These are phyloP conservation scores for Cryomyces minteri DNA, from an alignment of 495 filamentous ascomycete species.

Conservation along the genomic window DNA sequence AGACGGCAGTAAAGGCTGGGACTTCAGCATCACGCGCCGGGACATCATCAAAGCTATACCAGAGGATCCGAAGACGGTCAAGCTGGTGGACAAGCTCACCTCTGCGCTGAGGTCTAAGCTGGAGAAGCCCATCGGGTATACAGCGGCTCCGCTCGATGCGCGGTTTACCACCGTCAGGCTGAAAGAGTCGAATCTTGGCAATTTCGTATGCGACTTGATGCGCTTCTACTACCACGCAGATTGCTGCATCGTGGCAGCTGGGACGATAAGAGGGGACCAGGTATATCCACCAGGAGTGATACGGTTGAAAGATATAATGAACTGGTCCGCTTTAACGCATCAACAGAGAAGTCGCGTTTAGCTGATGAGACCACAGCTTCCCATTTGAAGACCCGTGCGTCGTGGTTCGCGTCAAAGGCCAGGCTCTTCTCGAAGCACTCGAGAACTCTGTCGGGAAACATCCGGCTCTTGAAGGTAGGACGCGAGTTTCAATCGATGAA, in stretches of 20 bases:
- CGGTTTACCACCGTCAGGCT: slow-evolving; percentile 67
- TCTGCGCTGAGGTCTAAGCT: slow-evolving; percentile 52
- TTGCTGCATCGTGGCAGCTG: slow-evolving; percentile 67
- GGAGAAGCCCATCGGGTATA: slow-evolving; percentile 70
- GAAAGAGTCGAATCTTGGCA: slow-evolving; percentile 66
- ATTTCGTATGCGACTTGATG: slow-evolving; percentile 86
- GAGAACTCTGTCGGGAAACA: slow-evolving; percentile 68
- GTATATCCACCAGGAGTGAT: slow-evolving; percentile 69
- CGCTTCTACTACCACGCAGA: slow-evolving; percentile 62
- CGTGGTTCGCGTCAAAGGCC: slow-evolving; percentile 47
- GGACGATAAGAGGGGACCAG: slow-evolving; percentile 81
- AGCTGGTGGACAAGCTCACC: slow-evolving; percentile 48
- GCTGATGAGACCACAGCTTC: slow-evolving; percentile 55
- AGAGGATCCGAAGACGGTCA: slow-evolving; percentile 33
- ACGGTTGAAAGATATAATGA: slow-evolving; percentile 49
- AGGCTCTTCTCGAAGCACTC: slow-evolving; percentile 50
- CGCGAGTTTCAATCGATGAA: background rate
- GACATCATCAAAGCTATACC: slow-evolving; percentile 51
- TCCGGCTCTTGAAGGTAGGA: slow-evolving; percentile 56
- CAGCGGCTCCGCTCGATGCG: slow-evolving; percentile 59
- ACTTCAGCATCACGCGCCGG: slow-evolving; percentile 56
- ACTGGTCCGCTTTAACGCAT: slow-evolving; percentile 3
- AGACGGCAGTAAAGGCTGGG: slow-evolving; percentile 35
- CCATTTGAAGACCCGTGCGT: slow-evolving; percentile 87
- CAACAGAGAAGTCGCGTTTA: background rate